Base-by-base conservation (phyloP, 805 yeast species). In the Starmerella davenportii region DNA sequence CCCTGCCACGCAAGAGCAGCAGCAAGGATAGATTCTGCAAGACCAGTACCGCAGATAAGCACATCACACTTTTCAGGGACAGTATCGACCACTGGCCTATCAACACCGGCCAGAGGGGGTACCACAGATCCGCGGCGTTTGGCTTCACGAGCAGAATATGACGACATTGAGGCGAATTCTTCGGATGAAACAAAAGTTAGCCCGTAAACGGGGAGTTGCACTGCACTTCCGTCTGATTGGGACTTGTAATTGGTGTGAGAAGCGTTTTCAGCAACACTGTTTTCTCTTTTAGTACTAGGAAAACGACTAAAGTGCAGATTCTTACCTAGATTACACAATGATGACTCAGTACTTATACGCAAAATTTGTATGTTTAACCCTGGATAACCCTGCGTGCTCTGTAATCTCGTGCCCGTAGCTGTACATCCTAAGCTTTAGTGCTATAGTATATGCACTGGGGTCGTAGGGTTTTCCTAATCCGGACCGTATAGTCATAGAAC, bases 1-100 rank as follows among this genome's bases (percentile, higher is more conserved):
- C 98, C 98, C 51, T 82, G 94, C 96, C 98, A 90, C 11, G 95
- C 78, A 35, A 90, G 65, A 0, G 95, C 87, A 11, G 95, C 93
- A 0, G 96, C 95, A 36, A 84, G 59, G 11, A 90, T 74, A 48
- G 82, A 72, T 56, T 90, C 94, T 2, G 75, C 76, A 31, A 90
- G 64, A 3, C 96, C 96, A 0, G 98, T 87, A 28, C 98, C 98
- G 46, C 79, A 72, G 40, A 90, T 79, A 23, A 90, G 65, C 13
- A 90, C 93, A 54, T 90, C 98, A 49, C 82, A 80, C 44, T 75
- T 62, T 21, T 76, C 80, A 5, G 90, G 56, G 5, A 55, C 52
- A 8, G 48, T 43, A 17, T 48, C 51, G 13, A 51, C 35, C 4
- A 43, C 41, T 2, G 61, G 58, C 20, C 53, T 36, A 38, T 59